Conservation (phyloP, 805 yeast genomes). For the Blastobotrys robertii region DNA sequence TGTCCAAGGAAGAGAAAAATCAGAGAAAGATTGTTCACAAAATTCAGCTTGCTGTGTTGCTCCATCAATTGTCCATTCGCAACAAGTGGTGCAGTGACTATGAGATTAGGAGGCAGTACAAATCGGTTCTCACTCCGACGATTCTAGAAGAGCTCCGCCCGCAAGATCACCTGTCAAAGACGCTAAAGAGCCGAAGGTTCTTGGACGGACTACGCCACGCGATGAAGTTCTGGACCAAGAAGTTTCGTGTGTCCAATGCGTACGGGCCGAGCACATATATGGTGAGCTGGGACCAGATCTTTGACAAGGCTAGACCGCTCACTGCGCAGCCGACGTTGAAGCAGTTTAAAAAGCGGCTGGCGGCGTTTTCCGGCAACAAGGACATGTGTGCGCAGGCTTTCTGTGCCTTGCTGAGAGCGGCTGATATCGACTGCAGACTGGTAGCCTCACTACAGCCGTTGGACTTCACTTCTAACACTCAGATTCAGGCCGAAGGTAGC, state of each 20-base stretch:
- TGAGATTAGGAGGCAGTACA: constrained; percentile 32
- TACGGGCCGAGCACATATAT: constrained; percentile 17
- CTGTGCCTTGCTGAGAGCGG: constrained; percentile 60
- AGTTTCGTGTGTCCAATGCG: constrained; percentile 38
- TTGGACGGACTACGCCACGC: constrained; percentile 68
- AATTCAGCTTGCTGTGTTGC: constrained; percentile 45
- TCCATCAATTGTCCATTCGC: constrained; percentile 56
- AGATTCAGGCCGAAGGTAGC: constrained; percentile 2
- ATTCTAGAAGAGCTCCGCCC: constrained; percentile 42
- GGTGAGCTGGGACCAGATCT: constrained; percentile 42
- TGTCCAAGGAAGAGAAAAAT: constrained; percentile 42
- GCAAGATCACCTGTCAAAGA: constrained; percentile 31
- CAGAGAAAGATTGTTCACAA: constrained; percentile 49
- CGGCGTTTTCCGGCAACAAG: constrained; percentile 51
- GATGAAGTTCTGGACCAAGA: constrained; percentile 50
- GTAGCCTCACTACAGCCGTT: constrained; percentile 86
- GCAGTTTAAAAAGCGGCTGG: constrained; percentile 37
- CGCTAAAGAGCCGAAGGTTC: constrained; percentile 53
- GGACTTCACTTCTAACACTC: constrained; percentile 46
- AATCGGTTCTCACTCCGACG: constrained; percentile 38
- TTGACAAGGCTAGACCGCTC: constrained; percentile 15
- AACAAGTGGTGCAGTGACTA: constrained; percentile 65
- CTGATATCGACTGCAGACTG: constrained; percentile 63
- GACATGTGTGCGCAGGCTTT: constrained; percentile 85
- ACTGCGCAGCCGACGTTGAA: constrained; percentile 25